These are phyloP conservation scores for Myochromella boudieri DNA, from an alignment of 768 basidiomycete species.

Conservation along the genomic window DNA sequence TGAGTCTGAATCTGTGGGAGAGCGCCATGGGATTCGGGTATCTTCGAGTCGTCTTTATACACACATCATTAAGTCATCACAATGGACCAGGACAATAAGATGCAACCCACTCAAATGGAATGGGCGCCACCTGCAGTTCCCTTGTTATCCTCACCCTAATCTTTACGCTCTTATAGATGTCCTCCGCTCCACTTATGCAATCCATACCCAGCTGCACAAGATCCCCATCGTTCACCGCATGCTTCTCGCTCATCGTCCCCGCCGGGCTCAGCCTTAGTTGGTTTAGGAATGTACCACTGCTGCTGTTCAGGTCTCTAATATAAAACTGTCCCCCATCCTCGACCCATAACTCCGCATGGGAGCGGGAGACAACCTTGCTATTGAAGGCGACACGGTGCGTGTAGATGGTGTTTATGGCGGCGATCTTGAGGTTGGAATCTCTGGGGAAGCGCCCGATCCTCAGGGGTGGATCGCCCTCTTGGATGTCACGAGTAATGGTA, in stretches of 20 bases:
- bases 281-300: constrained; percentile 93
- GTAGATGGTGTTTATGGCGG: constrained; percentile 64
- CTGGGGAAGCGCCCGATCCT: constrained; percentile 97
- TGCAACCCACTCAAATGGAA: constrained; percentile 92
- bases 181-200: constrained; percentile 96
- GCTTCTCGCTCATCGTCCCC: constrained; percentile 75
- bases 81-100: no score
- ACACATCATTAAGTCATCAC: no score
- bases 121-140: constrained; percentile 87
- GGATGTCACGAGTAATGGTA: constrained; percentile 84
- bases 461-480: constrained; percentile 63
- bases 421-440: constrained; percentile 63
- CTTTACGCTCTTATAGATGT: constrained; percentile 96
- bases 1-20: no score
- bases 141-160: constrained; percentile 86
- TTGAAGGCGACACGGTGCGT: constrained; percentile 92
- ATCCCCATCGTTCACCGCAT: constrained; percentile 88
- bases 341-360: constrained; percentile 95
- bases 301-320: constrained; percentile 87
- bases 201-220: constrained; percentile 94
- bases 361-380: constrained; percentile 90
- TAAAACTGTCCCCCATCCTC: constrained; percentile 70
- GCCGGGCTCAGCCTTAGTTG: constrained; percentile 87
- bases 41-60: no score
- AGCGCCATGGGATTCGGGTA: no score